These are phyloP conservation scores for Haberlea rhodopensis DNA, from an alignment of 257 asterid genomes.

Conservation along the genomic window DNA sequence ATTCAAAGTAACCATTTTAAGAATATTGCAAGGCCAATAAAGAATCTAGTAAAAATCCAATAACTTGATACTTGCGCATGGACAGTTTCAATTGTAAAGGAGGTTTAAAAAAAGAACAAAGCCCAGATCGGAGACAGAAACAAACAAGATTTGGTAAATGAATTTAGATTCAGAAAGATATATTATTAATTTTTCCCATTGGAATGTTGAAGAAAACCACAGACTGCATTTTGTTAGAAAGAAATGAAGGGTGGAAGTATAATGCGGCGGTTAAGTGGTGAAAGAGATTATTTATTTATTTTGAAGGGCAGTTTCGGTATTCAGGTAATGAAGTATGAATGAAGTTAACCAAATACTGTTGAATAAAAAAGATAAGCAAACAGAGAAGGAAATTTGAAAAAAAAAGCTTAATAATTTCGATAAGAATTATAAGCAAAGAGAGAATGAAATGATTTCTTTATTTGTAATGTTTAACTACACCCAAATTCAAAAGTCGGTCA, in stretches of 20 bases:
- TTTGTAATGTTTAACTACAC: too few relatives aligned
- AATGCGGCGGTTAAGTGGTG: slow-evolving; percentile 31
- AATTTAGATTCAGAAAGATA: slow-evolving; percentile 39
- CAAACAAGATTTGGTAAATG: slow-evolving; percentile 25
- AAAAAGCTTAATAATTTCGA: too few relatives aligned
- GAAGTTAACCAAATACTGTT: neutral
- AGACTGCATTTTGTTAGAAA: slow-evolving; percentile 27
- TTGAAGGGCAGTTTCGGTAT: neutral
- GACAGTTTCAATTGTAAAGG: too few relatives aligned
- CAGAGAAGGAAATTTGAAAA: too few relatives aligned
- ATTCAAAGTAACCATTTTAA: neutral
- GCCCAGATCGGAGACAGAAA: slow-evolving; percentile 42
- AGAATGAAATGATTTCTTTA: too few relatives aligned
- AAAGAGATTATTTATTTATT: slow-evolving; percentile 28
- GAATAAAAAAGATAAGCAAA: too few relatives aligned
- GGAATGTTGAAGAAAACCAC: slow-evolving; percentile 33
- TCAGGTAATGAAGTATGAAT: neutral
- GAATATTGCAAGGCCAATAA: slow-evolving; percentile 21
- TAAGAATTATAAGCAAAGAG: too few relatives aligned
- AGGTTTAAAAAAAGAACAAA: slow-evolving; percentile 20
- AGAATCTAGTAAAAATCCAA: slow-evolving; percentile 27
- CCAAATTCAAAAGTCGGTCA: too few relatives aligned
- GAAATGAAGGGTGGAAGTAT: slow-evolving; percentile 22
- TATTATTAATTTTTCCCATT: slow-evolving; percentile 22
- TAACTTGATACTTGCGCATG: slow-evolving; percentile 33